A percentile compares a stretch with the other conserved stretches of the same genome.
phyloP scores from a whole-genome alignment of 768 basidiomycete genomes.

The Gloeostereum incarnatum region DNA sequence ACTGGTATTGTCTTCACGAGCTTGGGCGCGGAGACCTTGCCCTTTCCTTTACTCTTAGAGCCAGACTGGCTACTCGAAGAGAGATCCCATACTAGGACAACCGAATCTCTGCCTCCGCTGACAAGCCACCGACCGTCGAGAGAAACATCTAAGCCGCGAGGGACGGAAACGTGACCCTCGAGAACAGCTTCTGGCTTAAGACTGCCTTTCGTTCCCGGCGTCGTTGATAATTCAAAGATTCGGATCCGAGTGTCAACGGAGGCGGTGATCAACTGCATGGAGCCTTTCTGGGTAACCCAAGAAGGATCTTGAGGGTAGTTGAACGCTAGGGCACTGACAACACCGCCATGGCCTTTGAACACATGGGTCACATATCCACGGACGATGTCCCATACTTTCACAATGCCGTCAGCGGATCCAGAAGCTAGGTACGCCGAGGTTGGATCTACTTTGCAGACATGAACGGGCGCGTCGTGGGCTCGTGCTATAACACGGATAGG shows the following conservation, averaged over 20 bases:
- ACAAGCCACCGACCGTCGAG: conserved; percentile 83
- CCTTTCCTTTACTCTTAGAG: conserved; percentile 34
- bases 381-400: conserved; percentile 92
- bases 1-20: conserved; percentile 75
- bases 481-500: conserved; percentile 71
- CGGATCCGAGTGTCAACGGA: conserved; percentile 89
- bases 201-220: conserved; percentile 43
- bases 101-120: conserved; percentile 88
- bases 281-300: conserved; percentile 31
- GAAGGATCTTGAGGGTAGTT: conserved; percentile 63
- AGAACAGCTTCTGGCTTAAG: conserved; percentile 71
- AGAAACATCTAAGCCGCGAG: conserved; percentile 81
- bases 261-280: conserved; percentile 81
- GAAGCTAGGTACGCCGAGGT: conserved; percentile 89
- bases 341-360: conserved; percentile 96
- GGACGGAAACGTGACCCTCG: conserved; percentile 93
- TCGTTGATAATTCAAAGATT: conserved; percentile 78
- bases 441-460: conserved; percentile 78
- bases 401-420: conserved; percentile 91
- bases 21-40: conserved; percentile 38
- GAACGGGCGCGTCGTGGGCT: conserved; percentile 91
- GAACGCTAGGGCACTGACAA: conserved; percentile 85
- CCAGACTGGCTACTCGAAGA: conserved; percentile 19
- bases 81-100: conserved; percentile 90
- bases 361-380: conserved; percentile 89